A percentile compares a stretch with the other conserved stretches of the same genome.
phyloP scores from a whole-genome alignment of 805 yeast species.

The fission yeast (Schizosaccharomyces pombe) region DNA sequence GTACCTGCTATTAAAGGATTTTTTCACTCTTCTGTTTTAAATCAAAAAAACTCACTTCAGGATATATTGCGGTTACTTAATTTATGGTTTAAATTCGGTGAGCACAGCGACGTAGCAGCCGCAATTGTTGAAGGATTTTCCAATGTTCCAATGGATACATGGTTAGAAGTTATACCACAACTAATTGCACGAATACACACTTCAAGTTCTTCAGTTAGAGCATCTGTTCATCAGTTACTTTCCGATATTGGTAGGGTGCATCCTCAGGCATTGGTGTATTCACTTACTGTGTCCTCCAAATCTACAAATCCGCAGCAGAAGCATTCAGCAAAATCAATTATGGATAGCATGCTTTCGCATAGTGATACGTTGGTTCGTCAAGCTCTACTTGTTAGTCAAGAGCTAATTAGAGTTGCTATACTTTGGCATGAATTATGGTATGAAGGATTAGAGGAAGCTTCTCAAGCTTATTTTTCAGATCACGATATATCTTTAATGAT shows the following conservation, averaged over 20 bases:
- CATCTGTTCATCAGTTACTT: slow-evolving; percentile 52
- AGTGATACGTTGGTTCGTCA: slow-evolving; percentile 69
- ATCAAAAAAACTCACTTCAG: slow-evolving; percentile 68
- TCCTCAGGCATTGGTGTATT: slow-evolving; percentile 91
- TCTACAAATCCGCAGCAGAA: slow-evolving; percentile 77
- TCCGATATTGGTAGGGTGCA: slow-evolving; percentile 87
- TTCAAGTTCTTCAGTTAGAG: slow-evolving; percentile 64
- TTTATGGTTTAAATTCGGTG: slow-evolving; percentile 90
- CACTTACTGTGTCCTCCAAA: slow-evolving; percentile 84
- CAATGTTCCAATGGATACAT: slow-evolving; percentile 70
- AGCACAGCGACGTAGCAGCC: slow-evolving; percentile 68
- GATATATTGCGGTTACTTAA: slow-evolving; percentile 78
- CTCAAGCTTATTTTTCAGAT: slow-evolving; percentile 77
- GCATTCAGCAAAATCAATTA: slow-evolving; percentile 71
- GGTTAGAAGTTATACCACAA: slow-evolving; percentile 92
- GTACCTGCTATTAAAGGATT: slow-evolving; percentile 91
- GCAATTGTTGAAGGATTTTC: slow-evolving; percentile 80
- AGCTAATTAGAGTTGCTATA: slow-evolving; percentile 81
- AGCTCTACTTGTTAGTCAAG: slow-evolving; percentile 77
- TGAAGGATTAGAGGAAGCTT: slow-evolving; percentile 91
- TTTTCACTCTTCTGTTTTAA: slow-evolving; percentile 76
- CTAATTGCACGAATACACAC: slow-evolving; percentile 89
- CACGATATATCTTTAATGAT: slow-evolving; percentile 88
- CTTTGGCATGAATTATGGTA: slow-evolving; percentile 97
- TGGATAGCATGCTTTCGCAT: slow-evolving; percentile 78